A percentile compares a stretch with the other conserved stretches of the same genome.
Conservation (phyloP, 2,329 filamentous ascomycete species). For the Neonectria faginata region DNA sequence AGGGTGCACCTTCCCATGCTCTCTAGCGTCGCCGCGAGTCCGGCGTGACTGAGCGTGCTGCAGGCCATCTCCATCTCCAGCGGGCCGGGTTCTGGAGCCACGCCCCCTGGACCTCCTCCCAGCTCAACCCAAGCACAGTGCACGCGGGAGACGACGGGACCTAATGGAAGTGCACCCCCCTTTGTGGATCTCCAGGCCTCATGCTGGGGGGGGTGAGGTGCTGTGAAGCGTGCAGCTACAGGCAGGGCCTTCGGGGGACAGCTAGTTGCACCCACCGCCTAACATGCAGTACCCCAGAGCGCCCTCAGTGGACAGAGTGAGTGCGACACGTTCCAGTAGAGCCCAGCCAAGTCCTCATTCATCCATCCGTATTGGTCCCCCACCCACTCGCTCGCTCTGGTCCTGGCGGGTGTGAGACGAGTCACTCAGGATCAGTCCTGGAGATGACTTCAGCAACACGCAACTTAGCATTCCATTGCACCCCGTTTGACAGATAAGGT, state of each 20-base stretch:
- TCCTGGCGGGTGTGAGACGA: background rate
- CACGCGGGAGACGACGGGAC: background rate
- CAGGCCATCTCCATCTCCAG: conserved; percentile 13
- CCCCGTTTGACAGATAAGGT: background rate
- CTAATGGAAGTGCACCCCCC: background rate
- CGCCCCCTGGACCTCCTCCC: conserved; percentile 14
- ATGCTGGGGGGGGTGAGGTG: background rate
- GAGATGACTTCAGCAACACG: background rate
- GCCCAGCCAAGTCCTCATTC: background rate
- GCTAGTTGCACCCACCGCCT: background rate
- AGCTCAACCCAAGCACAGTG: conserved; percentile 8
- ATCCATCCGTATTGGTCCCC: background rate
- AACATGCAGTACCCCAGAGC: conserved; percentile 2
- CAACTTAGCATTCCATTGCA: background rate
- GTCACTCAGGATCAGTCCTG: background rate
- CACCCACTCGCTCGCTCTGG: no score
- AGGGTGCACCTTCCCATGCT: conserved; percentile 28
- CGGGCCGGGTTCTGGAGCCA: conserved; percentile 30
- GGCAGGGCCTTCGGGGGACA: background rate
- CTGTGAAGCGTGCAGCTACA: background rate
- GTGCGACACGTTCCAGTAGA: background rate
- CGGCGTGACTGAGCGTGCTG: background rate
- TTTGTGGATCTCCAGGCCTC: background rate
- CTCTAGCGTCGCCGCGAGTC: conserved; percentile 29
- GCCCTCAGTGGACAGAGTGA: background rate